Base-by-base conservation (phyloP, 1,139 yeast species). In the Taphrina wiesneri region DNA sequence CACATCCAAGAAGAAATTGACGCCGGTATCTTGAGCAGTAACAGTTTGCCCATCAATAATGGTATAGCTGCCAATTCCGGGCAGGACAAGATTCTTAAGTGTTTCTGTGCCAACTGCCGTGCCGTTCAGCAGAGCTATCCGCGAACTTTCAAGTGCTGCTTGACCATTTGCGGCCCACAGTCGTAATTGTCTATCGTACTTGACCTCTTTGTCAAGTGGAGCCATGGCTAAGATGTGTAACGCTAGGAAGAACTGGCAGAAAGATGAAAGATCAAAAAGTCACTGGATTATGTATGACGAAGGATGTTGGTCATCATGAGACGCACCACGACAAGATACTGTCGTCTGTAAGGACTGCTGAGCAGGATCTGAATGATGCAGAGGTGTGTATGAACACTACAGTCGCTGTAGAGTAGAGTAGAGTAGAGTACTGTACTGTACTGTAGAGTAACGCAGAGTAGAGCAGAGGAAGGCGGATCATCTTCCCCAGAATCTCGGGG, bases 91-190 rank as follows among this genome's bases (percentile, higher is more conserved):
- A 74, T 91, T 90, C 78, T 92, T 92, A 67, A 89, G 75, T 15
- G 85, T 77, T 75, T 93, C 98, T 0, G 86, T 77, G 0, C 90
- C 86, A 0, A 85, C 79, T 0, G 86, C 75, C 0, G 85, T 79
- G 13, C 86, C 86, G 60, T 86, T 85, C 5, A 90, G 71, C 11
- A 90, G 75, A 66, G 90, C 83, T 1, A 91, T 80, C 67, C 82
- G 85, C 0, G 93, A 79, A 2, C 75, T 73, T 62, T 84, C 85
- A 41, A 93, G 79, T 2, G 81, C 80, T 6, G 77, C 71, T 73
- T 93, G 99, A 2, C 98, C 98, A 0, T 82, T 76, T 0, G 82
- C 73, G 0, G 90, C 93, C 99, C 99, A 93, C 21, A 93, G 78
- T 49, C 98, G 82, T 68, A 92, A 77, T 75, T 93, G 99, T 56